Percentiles rank a stretch among this genome's conserved stretches.
phyloP scores from a whole-genome alignment of 805 yeast species.

The Lipomyces spencermartinsiae region DNA sequence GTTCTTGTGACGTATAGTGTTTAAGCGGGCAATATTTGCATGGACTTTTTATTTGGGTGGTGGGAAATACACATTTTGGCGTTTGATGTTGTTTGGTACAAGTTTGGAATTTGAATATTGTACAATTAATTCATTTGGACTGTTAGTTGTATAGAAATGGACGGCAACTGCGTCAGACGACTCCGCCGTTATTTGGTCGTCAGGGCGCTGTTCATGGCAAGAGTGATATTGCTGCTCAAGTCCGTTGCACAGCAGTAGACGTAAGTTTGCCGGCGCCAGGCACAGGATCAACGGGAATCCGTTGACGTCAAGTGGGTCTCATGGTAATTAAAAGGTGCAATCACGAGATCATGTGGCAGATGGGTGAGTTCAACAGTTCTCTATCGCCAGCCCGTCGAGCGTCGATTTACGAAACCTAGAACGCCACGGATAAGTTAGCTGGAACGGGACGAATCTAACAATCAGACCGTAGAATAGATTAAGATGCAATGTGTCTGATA shows the following conservation, averaged over 20 bases:
- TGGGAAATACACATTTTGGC: neutral
- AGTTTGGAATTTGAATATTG: neutral
- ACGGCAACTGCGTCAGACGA: too few species aligned
- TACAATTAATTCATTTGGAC: too few species aligned
- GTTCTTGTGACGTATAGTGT: slow-evolving; percentile 11
- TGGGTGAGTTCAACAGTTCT: too few species aligned
- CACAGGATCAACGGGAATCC: neutral
- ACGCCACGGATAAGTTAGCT: neutral
- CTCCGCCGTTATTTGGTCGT: too few species aligned
- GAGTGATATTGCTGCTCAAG: too few species aligned
- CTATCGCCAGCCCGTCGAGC: too few species aligned
- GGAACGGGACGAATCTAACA: neutral
- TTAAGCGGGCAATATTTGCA: neutral
- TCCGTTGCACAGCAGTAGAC: neutral
- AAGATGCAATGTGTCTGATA: neutral
- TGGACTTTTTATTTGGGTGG: neutral
- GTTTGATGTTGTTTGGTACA: neutral
- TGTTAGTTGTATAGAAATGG: too few species aligned
- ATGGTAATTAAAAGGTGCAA: too few species aligned
- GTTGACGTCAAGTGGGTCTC: neutral
- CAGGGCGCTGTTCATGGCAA: too few species aligned
- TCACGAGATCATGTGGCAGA: neutral
- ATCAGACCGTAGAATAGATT: too few species aligned
- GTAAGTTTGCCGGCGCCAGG: neutral
- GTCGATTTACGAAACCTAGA: neutral